Evolutionary conservation across 768 basidiomycete genomes (phyloP), one percentile per base, ranked within the genome.

Genomic region (Sutorius australiensis): DNA sequence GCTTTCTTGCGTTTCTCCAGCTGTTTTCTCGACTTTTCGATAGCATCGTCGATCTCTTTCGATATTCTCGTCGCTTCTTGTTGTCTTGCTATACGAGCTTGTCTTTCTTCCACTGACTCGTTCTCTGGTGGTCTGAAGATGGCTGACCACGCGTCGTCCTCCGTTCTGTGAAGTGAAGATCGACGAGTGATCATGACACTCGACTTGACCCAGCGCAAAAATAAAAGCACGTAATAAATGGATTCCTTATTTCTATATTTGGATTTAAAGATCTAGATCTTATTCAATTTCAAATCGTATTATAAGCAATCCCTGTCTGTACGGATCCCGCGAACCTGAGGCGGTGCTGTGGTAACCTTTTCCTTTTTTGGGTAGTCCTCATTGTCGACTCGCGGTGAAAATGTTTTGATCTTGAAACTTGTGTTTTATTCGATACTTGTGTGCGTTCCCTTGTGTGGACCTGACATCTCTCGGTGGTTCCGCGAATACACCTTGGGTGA

Each of bases 1-100:
- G 67, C 68, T 36, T 48, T 56, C 34, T 68, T 68, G n/a, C 67
- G 60, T 32, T 52, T 61, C 3, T 68, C 67, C 6, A 45, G 17
- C 0, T 39, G 38, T 37, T 66, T 68, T 34, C 51, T 56, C 0
- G 67, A 56, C 32, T 52, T 57, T 51, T 70, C 59, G 50, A 70
- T 70, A 0, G 49, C 55, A 28, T 70, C 66, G 42, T 68, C 67
- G n/a, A 68, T 68, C 17, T 68, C 67, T 0, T 42, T 52, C 0
- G 67, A 68, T 14, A 70, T 32, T 1, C 61, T 31, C 0, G 57
- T n/a, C 0, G 67, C 66, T 3, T 68, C 67, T 1, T 64, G 66
- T 16, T 70, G 67, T 0, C 40, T 43, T 0, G 45, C 50, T 24
- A 70, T 47, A 16, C 67, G 54, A 0, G 34, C 28, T 0, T 38